Base-by-base conservation (phyloP, 2,329 filamentous ascomycete genomes). In the Monilinia fructigena region DNA sequence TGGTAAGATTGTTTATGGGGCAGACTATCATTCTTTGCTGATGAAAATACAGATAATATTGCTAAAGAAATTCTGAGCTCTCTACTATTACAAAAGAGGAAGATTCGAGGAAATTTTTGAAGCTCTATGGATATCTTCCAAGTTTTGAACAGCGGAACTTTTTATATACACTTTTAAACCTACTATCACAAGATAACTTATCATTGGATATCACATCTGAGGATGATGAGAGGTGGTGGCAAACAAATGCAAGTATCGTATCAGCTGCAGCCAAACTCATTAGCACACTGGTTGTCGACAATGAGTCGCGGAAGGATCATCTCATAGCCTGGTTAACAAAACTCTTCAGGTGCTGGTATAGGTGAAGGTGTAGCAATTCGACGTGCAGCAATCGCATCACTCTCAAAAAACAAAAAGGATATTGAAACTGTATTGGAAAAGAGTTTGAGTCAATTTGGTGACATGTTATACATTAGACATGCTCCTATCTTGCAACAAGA, bases 401-500 rank as follows among this genome's bases (percentile, higher is more conserved):
- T 91, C 26, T 80, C 82, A 14, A 77, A 82, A 50, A 80, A 83
- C 56, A 83, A 79, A 67, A 81, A 82, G 1, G 78, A 78, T 26
- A 78, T 92, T 2, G 78, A 82, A 6, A 79, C 76, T 0, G 79
- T 91, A 47, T 76, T 94, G 66, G 86, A 93, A 72, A 91, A 87
- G 74, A 85, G 83, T 59, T 79, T 97, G 59, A 81, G 81, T 50
- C 85, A 89, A 59, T 97, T 98, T 76, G 91, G 92, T 0, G 93
- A 97, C 72, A 86, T 90, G 60, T 80, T 98, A 14, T 96, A 93
- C 73, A 92, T 98, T 72, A 90, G 87, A 67, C 93, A 98, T 77
- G 86, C 90, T 0, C 89, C 93, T 6, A 85, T 90, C n/a, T 75
- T 95, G 50, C 90, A 93, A 74, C 95, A 99, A 82, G 92, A 98